phyloP scores from a whole-genome alignment of 192 early-diverging fungal genomes.

The Gamsiella multidivaricata region DNA sequence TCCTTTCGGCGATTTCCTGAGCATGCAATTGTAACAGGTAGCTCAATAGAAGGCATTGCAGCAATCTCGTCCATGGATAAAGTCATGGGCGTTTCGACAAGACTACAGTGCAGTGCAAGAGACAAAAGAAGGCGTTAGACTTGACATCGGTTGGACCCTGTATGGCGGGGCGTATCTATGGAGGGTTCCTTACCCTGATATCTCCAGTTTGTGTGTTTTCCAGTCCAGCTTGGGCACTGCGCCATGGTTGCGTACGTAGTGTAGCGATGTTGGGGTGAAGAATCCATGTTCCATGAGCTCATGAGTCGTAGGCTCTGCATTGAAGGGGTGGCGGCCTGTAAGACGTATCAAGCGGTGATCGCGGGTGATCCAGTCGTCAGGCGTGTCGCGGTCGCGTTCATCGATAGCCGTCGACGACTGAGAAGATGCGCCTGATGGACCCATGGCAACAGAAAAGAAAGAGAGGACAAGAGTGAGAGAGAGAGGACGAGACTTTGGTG shows the following conservation, averaged over 20 bases:
- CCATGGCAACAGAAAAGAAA: no score
- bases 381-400: constrained; percentile 56
- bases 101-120: constrained; percentile 31
- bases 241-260: constrained; percentile 81
- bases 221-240: constrained; percentile 65
- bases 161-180: background rate
- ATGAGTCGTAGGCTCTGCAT: no score
- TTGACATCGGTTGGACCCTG: background rate
- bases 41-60: constrained; percentile 50
- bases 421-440: no score
- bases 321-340: constrained; percentile 58
- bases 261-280: constrained; percentile 67
- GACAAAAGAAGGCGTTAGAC: background rate
- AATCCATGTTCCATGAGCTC: no score
- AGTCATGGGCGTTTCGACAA: constrained; percentile 55
- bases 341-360: constrained; percentile 61
- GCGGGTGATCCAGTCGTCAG: constrained; percentile 62
- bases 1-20: constrained; percentile 78
- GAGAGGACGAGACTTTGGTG: no score
- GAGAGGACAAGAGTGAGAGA: no score
- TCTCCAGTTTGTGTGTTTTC: constrained; percentile 53
- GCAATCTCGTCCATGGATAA: constrained; percentile 68
- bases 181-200: constrained; percentile 53
- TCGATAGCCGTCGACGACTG: no score
- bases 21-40: constrained; percentile 71